phyloP scores from a whole-genome alignment of 2,329 filamentous ascomycete genomes.

The Penicillium sp. region DNA sequence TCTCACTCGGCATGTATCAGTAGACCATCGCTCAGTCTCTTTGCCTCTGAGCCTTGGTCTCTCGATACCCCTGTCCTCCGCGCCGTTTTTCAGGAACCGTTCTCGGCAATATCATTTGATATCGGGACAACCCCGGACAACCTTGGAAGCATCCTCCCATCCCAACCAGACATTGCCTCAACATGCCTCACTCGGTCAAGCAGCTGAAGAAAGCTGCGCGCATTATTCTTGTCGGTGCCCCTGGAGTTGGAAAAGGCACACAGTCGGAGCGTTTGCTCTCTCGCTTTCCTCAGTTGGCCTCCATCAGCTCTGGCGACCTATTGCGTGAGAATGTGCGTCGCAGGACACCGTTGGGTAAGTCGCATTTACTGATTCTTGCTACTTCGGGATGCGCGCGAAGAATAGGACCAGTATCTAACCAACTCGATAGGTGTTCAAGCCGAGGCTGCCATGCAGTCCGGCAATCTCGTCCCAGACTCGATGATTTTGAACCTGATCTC shows the following conservation, averaged over 20 bases:
- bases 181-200: slow-evolving; percentile 42
- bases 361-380: not conserved
- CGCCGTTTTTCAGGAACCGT: slow-evolving; percentile 15
- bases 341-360: slow-evolving; percentile 78
- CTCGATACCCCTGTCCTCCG: slow-evolving; percentile 10
- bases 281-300: slow-evolving; percentile 84
- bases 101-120: slow-evolving; percentile 8
- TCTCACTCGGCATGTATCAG: slow-evolving; percentile 11
- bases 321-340: slow-evolving; percentile 90
- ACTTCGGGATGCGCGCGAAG: not conserved
- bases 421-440: slow-evolving; percentile 76
- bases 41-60: not conserved
- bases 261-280: slow-evolving; percentile 87
- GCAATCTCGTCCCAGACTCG: slow-evolving; percentile 86
- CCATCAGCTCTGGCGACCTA: slow-evolving; percentile 92
- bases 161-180: slow-evolving; percentile 3
- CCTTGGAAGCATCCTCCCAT: not conserved
- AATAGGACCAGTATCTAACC: slow-evolving; percentile 9
- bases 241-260: slow-evolving; percentile 96
- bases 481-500: slow-evolving; percentile 92
- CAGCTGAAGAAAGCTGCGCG: slow-evolving; percentile 79
- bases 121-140: slow-evolving; percentile 7
- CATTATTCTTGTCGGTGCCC: slow-evolving; percentile 91
- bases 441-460: slow-evolving; percentile 83
- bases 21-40: not conserved